Conservation (phyloP, 169 alveolate genomes). For the Miamiensis avidus region DNA sequence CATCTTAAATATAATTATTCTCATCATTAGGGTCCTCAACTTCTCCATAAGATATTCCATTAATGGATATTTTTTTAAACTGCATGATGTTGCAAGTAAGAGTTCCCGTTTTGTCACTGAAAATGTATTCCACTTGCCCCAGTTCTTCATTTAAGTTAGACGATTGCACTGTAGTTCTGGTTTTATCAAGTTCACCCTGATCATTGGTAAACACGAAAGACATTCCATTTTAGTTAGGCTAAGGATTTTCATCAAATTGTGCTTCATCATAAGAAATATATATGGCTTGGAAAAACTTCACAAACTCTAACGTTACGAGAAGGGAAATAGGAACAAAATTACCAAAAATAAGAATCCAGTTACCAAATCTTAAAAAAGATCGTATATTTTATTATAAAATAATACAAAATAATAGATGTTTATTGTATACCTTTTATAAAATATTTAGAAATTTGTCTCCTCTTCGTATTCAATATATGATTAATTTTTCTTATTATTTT, state of each 20-base stretch:
- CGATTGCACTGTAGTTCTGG: slow-evolving; percentile 29
- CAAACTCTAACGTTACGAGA: slow-evolving; percentile 65
- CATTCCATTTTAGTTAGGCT: not conserved
- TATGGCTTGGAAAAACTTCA: slow-evolving; percentile 64
- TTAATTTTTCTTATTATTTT: too few relatives aligned
- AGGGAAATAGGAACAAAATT: slow-evolving; percentile 78
- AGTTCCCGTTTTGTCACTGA: slow-evolving; percentile 81
- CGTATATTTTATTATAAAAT: too few relatives aligned
- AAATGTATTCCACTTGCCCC: slow-evolving; percentile 67
- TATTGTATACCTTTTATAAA: not conserved
- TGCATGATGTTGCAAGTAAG: slow-evolving; percentile 72
- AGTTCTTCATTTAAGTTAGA: slow-evolving; percentile 70
- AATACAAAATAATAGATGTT: too few relatives aligned
- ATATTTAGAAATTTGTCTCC: not conserved
- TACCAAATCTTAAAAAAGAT: slow-evolving; percentile 39
- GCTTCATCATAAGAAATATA: slow-evolving; percentile 44
- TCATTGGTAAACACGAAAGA: not conserved
- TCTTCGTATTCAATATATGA: not conserved
- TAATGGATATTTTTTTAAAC: slow-evolving; percentile 55
- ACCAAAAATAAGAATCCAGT: slow-evolving; percentile 66
- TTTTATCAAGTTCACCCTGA: slow-evolving; percentile 6
- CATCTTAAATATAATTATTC: not conserved
- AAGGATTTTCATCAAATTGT: not conserved
- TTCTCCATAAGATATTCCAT: slow-evolving; percentile 55
- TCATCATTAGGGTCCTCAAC: slow-evolving; percentile 4